phyloP scores from a whole-genome alignment of 2,329 filamentous ascomycete genomes.

The Xylariaceae sp. region DNA sequence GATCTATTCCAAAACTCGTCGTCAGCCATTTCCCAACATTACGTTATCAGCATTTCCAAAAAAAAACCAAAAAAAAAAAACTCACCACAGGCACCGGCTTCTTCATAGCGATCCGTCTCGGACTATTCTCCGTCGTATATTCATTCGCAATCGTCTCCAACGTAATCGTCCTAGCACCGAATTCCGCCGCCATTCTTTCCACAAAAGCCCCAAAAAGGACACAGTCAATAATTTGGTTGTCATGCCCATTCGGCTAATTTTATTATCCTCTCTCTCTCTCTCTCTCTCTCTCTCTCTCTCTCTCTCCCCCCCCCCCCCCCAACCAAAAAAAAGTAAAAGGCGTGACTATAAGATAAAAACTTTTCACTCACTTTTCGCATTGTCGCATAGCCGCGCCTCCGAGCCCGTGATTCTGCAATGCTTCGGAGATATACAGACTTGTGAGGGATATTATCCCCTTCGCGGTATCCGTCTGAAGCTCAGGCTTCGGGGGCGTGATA shows the following conservation, averaged over 20 bases:
- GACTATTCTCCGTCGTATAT: conserved; percentile 15
- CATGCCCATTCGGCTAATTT: too few relatives aligned
- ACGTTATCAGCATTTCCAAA: too few relatives aligned
- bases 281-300: too few relatives aligned
- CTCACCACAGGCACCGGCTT: conserved; percentile 16
- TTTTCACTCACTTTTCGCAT: conserved; percentile 20
- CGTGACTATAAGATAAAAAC: neutral
- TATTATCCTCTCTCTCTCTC: too few relatives aligned
- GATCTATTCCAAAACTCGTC: conserved; percentile 11
- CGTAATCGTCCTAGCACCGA: conserved; percentile 23
- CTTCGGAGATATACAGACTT: conserved; percentile 25
- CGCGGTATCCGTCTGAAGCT: conserved; percentile 16
- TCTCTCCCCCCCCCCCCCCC: too few relatives aligned
- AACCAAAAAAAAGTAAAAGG: too few relatives aligned
- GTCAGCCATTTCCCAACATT: neutral
- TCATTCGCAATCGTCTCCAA: conserved; percentile 24
- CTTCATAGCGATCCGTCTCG: conserved; percentile 22
- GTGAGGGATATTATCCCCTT: conserved; percentile 23
- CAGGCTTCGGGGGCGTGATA: conserved; percentile 14
- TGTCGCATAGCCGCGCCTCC: conserved; percentile 20
- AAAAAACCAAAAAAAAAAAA: neutral
- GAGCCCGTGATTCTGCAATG: conserved; percentile 22
- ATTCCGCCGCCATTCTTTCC: conserved; percentile 22
- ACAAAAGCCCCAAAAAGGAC: too few relatives aligned
- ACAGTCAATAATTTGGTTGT: too few relatives aligned